phyloP scores from a whole-genome alignment of 2,329 filamentous ascomycete species.

The Fusarium tricinctum region DNA sequence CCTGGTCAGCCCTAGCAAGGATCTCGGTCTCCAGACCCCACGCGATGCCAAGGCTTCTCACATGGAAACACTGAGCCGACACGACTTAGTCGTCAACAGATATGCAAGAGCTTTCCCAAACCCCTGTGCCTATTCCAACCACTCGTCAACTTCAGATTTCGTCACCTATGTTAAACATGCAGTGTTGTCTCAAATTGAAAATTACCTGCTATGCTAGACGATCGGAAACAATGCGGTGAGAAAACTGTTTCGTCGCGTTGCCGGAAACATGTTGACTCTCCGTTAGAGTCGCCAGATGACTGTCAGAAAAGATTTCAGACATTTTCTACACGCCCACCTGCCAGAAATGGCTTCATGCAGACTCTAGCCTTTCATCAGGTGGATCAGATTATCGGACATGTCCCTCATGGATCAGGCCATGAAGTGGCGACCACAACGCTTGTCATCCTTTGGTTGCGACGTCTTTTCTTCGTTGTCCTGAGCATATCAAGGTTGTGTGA shows the following conservation, averaged over 20 bases:
- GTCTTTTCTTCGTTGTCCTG: slow-evolving; percentile 13
- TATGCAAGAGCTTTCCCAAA: slow-evolving; percentile 1
- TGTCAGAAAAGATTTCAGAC: slow-evolving; percentile 7
- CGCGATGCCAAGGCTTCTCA: slow-evolving; percentile 37
- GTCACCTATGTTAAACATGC: slow-evolving; percentile 10
- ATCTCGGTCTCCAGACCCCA: slow-evolving; percentile 37
- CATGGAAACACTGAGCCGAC: slow-evolving; percentile 12
- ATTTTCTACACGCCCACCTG: slow-evolving; percentile 12
- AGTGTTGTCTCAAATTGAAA: not conserved
- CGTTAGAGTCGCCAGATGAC: not conserved
- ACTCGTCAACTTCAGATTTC: slow-evolving; percentile 17
- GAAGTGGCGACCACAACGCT: slow-evolving; percentile 27
- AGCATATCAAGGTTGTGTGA: slow-evolving; percentile 8
- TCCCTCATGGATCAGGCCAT: slow-evolving; percentile 17
- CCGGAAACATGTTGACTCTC: not conserved
- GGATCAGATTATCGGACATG: slow-evolving; percentile 15
- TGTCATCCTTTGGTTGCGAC: slow-evolving; percentile 9
- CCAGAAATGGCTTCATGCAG: slow-evolving; percentile 16
- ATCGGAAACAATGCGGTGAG: not conserved
- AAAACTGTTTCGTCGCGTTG: not conserved
- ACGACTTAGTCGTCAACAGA: slow-evolving; percentile 20
- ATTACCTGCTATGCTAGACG: not conserved
- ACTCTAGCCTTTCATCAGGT: slow-evolving; percentile 5
- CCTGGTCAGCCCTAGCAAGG: slow-evolving; percentile 45
- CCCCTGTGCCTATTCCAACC: slow-evolving; percentile 16